Evolutionary conservation across 441 rosid species (phyloP).

Genomic region (Jatropha multifida): DNA sequence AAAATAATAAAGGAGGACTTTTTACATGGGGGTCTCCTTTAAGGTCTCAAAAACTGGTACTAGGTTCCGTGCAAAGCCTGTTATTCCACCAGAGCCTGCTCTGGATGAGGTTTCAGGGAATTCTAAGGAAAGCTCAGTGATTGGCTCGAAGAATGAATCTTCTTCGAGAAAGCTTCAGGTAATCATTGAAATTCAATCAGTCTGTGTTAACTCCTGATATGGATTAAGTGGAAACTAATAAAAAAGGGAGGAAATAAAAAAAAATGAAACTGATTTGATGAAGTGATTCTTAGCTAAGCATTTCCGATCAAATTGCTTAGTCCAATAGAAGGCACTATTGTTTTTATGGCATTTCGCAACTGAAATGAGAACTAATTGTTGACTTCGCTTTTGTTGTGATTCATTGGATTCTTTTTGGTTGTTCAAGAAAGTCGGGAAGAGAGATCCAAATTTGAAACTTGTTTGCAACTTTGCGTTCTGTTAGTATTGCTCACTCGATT

Average conservation of each 20-base stretch:
- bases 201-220: neutral
- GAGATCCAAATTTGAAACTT: neutral
- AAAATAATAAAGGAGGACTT: neutral
- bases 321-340: too few relatives aligned
- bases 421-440: neutral
- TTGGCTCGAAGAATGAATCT: conserved; percentile 28
- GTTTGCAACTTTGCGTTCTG: neutral
- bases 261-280: too few relatives aligned
- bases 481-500: neutral
- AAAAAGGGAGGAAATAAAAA: too few relatives aligned
- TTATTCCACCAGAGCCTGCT: conserved; percentile 39
- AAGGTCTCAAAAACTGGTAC: conserved; percentile 74
- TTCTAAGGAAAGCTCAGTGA: conserved; percentile 34
- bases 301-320: too few relatives aligned
- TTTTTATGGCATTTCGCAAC: neutral
- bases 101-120: conserved; percentile 37
- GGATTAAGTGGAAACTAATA: too few relatives aligned
- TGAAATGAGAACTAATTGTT: neutral
- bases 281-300: too few relatives aligned
- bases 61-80: conserved; percentile 57
- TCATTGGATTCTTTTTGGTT: neutral
- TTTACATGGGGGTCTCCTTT: conserved; percentile 77
- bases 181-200: conserved; percentile 11
- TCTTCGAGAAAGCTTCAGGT: conserved; percentile 47
- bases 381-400: neutral